Base-by-base conservation (phyloP, 129 eudicot species). In the Apium graveolens region DNA sequence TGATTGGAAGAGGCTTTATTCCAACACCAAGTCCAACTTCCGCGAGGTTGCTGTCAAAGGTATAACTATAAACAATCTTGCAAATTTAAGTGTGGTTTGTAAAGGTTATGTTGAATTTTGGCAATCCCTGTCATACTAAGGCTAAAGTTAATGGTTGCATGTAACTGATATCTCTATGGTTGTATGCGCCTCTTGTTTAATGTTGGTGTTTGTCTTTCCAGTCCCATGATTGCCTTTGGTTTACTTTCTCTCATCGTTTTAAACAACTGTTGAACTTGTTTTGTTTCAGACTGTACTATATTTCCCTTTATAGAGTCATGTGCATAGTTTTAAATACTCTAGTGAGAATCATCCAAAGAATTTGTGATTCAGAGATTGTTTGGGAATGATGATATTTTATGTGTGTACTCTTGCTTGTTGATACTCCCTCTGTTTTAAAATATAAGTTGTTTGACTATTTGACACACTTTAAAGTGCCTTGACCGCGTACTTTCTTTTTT, bases 31-130 rank as follows among this genome's bases (percentile, higher is more conserved):
- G 83, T 84, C 88, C 69, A 92, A 96, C 82, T 96, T 92, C 88
- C 97, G 99, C 46, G 99, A 96, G 84, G 99, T 96, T 73, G 99
- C 99, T 32, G 85, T 96, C 29, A 96, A 96, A 86, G 99, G 99
- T 96, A 84, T 21, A 2, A 1, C 18, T 34, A 44, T n/a, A n/a
- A n/a, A n/a, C n/a, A n/a, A n/a, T 74, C 57, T 44, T 55, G 32
- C 29, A n/a, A 51, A 51, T 1, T 60, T 26, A 55, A 21, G 29
- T 60, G 10, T 55, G 31, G 11, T 10, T 4, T 60, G 5, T 24
- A 24, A n/a, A n/a, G 14, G 16, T 24, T 55, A 55, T 55, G 31
- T 24, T 24, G 9, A 1, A 24, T 21, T 7, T 55, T 24, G 31
- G 7, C 37, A 63, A 29, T 1, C 20, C 20, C 31, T 63, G 70